Evolutionary conservation across 139 green algal genomes (phyloP), one percentile per base, ranked within the genome.

Genomic region (Chlorella ohadii): DNA sequence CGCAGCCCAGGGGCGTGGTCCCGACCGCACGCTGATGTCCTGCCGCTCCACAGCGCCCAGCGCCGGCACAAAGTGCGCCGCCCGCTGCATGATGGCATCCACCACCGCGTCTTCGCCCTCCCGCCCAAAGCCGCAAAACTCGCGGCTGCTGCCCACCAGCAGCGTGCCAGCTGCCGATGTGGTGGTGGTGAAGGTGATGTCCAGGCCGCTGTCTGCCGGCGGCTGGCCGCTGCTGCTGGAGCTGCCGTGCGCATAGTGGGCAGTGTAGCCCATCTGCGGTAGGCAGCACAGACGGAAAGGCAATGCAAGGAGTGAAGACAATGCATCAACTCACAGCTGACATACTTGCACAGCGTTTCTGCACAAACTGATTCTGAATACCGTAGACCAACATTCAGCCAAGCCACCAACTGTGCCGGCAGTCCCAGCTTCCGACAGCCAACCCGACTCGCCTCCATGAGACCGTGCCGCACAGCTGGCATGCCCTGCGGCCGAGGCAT

Each of bases 161-260:
- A 96, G 78, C 0, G 55, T 78, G 28, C 94, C 94, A 31, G 84
- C 85, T 38, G 91, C 84, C 71, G 81, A 91, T 34, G 90, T 92
- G 27, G 93, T 95, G 78, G 93, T 92, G 20, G 94, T 97, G 88
- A 96, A 96, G 33, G 91, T 95, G 87, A 96, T 92, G 85, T 94
- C 90, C 1, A 41, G 28, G 25, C 22, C 41, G n/a, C 64, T 25
- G n/a, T 71, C 64, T 1, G 64, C 64, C 31, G 34, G 31, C 5
- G 51, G 51, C 51, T 59, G 51, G 51, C 51, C 51, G 74, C 67
- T 74, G 67, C 67, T 33, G 34, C 67, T 74, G 67, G 70, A 71
- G n/a, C 65, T 23, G 65, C 15, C 7, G 65, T 17, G 65, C 13
- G 65, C n/a, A 44, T 38, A 34, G 51, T 59, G 51, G 2, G 51